Conservation (phyloP, 495 filamentous ascomycete species). For the Darksidea phi region DNA sequence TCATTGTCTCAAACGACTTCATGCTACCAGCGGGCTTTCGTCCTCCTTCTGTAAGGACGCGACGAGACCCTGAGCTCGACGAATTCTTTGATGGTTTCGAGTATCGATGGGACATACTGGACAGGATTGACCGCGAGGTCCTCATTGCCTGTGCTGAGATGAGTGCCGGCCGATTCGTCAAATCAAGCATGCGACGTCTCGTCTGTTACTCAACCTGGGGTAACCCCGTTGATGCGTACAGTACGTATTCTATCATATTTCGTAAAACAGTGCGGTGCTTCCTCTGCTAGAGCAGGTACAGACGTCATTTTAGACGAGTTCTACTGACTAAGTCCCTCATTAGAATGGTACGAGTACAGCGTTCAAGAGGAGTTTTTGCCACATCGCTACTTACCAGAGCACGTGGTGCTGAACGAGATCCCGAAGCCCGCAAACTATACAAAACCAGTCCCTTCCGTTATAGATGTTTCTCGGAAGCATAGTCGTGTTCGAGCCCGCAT, state of each 20-base stretch:
- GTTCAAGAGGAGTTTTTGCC: slow-evolving; percentile 23
- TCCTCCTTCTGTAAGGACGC: neutral
- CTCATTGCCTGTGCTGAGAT: neutral
- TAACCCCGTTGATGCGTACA: slow-evolving; percentile 33
- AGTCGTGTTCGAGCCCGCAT: neutral
- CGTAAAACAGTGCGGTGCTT: no score
- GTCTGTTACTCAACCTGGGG: slow-evolving; percentile 21
- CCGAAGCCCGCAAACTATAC: slow-evolving; percentile 16
- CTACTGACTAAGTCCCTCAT: neutral
- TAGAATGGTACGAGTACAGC: neutral
- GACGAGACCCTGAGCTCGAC: slow-evolving; percentile 15
- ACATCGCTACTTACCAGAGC: slow-evolving; percentile 34
- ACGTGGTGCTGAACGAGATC: slow-evolving; percentile 20
- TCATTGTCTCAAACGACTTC: slow-evolving; percentile 9
- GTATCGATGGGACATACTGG: slow-evolving; percentile 30
- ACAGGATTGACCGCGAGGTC: slow-evolving; percentile 26
- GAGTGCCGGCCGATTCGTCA: neutral
- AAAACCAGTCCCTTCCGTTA: slow-evolving; percentile 1
- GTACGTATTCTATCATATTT: no score
- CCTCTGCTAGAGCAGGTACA: slow-evolving; percentile 30
- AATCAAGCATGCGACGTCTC: slow-evolving; percentile 13
- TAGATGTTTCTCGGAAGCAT: neutral
- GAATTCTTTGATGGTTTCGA: slow-evolving; percentile 27
- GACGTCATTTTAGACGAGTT: neutral
- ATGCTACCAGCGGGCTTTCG: slow-evolving; percentile 1